phyloP scores from a whole-genome alignment of 768 basidiomycete species.

The Lentinula sp. region DNA sequence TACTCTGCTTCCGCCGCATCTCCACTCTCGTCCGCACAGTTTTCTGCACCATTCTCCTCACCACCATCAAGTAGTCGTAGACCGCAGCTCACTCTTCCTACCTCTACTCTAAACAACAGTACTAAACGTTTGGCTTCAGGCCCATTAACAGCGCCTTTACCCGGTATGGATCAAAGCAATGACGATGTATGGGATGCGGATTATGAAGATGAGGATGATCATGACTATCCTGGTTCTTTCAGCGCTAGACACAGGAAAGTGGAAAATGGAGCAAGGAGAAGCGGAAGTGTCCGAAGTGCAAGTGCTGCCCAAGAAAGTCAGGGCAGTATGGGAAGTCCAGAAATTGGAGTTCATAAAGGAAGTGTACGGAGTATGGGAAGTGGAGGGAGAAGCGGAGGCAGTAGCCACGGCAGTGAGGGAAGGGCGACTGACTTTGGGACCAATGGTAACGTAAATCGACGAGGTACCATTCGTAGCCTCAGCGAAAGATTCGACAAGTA shows the following conservation, averaged over 20 bases:
- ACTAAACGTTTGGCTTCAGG: constrained; percentile 27
- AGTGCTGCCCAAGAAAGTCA: not conserved
- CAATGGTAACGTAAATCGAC: not conserved
- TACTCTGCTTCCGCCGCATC: not conserved
- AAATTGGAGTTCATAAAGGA: constrained; percentile 21
- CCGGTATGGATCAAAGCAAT: constrained; percentile 13
- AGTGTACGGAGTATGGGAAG: not conserved
- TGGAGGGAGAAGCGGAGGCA: not conserved
- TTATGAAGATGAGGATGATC: not conserved
- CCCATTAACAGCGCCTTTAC: constrained; percentile 42
- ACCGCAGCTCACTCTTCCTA: not conserved
- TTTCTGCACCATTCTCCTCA: not conserved
- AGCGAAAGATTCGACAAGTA: constrained; percentile 85
- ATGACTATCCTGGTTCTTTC: not conserved
- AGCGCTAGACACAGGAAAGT: not conserved
- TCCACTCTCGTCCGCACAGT: not conserved
- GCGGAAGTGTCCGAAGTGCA: not conserved
- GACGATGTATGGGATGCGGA: not conserved
- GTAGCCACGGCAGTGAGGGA: not conserved
- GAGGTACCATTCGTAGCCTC: constrained; percentile 41
- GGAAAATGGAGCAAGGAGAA: not conserved
- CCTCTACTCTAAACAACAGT: not conserved
- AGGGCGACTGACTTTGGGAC: not conserved
- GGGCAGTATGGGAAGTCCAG: not conserved
- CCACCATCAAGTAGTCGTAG: not conserved